Evolutionary conservation across 2,329 filamentous ascomycete species (phyloP), one percentile per base, ranked within the genome.

Genomic region (Calycina marina): DNA sequence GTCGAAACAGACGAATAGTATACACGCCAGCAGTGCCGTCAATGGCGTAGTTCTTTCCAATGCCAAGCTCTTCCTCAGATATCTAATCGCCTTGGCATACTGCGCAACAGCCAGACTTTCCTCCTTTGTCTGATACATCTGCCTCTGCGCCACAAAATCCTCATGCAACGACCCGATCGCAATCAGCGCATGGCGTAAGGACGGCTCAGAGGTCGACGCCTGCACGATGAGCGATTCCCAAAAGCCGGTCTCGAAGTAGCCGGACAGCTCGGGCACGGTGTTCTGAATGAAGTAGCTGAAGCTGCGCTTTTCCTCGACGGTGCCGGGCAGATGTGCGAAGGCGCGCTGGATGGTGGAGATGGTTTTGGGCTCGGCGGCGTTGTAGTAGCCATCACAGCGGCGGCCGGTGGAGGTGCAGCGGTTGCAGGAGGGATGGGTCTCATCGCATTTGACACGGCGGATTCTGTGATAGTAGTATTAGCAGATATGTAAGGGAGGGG

Each of bases 311-410:
- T 43, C 42, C 13, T 41, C 38, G 15, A 38, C 27, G 35, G 30
- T 43, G 14, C 32, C 42, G 28, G 42, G 34, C 28, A 40, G 41
- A 18, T 27, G 30, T 31, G 34, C 32, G 35, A 36, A 40, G 20
- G 40, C 35, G 28, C 36, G 30, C 20, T 42, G 40, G 18, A 39
- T 35, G 8, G n/a, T 22, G 8, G 20, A 8, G 8, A n/a, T 9
- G 8, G 20, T 8, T 22, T 22, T 22, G 20, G 20, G 12, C 18
- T 18, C 24, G n/a, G n/a, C n/a, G n/a, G n/a, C n/a, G n/a, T n/a
- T n/a, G n/a, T n/a, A n/a, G 35, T 46, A 47, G 17, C 44, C 42
- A 34, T 47, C 44, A 26, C 42, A 45, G 26, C 37, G 41, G 31
- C 44, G 37, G 26, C 41, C 39, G 16, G 44, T 45, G 15, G 16